Evolutionary conservation across 352 stramenopile species (phyloP), one percentile per base, ranked within the genome.

Genomic region (Elongisporangium senticosum): DNA sequence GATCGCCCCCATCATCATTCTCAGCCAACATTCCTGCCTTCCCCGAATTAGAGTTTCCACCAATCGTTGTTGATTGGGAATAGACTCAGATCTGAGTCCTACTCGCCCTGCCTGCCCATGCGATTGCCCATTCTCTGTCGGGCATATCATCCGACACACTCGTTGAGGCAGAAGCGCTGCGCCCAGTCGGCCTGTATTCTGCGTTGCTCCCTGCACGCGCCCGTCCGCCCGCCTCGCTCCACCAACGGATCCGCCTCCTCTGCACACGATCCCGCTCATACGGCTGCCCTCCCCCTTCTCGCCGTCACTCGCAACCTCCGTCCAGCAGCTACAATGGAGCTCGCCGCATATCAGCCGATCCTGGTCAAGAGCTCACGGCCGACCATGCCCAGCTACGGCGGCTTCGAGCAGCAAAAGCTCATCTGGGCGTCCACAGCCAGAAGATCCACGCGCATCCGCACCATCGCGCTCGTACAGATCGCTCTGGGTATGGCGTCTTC

Each of bases 361-460:
- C 50, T 53, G 56, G n/a, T 19, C 49, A 7, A n/a, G 1, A 7
- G 58, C 53, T 51, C 43, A 20, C 53, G 56, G 51, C 71, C 64
- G 58, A 73, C 71, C 1, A 67, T 71, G 49, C 69, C 72, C 21
- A 71, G 62, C 52, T 90, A 91, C 68, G 77, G 77, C 54, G 80
- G 82, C 54, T 89, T 94, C 51, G 81, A 87, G 68, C 75, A 88
- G 40, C 82, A 94, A 59, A 94, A 94, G 66, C 78, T 73, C 55
- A 66, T 72, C 55, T 94, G 84, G 84, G 72, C 69, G 22, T 79
- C 78, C 17, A 79, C 84, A 14, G 72, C 77, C 37, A 74, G 66
- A 13, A 72, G 84, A 24, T 89, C 84, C 49, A 73, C 78, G 39
- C 83, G 82, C 43, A 79, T 94, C 53, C 80, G 79, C 40, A 63